These are phyloP conservation scores for Pichia sp. DNA, from an alignment of 1,139 yeast genomes.

Conservation along the genomic window DNA sequence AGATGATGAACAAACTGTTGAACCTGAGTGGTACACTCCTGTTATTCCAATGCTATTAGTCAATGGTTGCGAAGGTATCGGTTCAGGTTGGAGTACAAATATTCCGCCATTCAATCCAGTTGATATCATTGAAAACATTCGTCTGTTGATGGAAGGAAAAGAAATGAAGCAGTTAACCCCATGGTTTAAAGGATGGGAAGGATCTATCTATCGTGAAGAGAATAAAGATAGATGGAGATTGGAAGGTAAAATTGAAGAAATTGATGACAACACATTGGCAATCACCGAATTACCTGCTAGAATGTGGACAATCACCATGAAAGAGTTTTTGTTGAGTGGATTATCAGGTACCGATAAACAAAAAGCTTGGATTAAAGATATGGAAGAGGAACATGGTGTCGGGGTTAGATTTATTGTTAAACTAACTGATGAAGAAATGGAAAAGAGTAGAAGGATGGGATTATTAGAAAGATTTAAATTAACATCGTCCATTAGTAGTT, in stretches of 20 bases:
- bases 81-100: slow-evolving; percentile 97
- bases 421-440: slow-evolving; percentile 74
- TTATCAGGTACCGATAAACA: slow-evolving; percentile 63
- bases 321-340: slow-evolving; percentile 73
- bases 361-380: slow-evolving; percentile 85
- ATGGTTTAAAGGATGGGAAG: slow-evolving; percentile 97
- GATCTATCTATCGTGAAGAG: slow-evolving; percentile 52
- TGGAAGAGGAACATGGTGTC: slow-evolving; percentile 88
- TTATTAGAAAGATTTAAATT: slow-evolving; percentile 79
- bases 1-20: slow-evolving; percentile 91
- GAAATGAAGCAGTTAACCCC: slow-evolving; percentile 72
- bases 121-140: slow-evolving; percentile 71
- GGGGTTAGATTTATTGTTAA: slow-evolving; percentile 75
- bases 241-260: slow-evolving; percentile 72
- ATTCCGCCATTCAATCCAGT: slow-evolving; percentile 86
- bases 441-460: slow-evolving; percentile 64
- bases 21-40: slow-evolving; percentile 95
- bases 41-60: slow-evolving; percentile 87
- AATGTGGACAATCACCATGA: slow-evolving; percentile 87
- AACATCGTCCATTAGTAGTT: slow-evolving; percentile 55
- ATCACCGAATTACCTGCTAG: slow-evolving; percentile 91
- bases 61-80: slow-evolving; percentile 97
- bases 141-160: slow-evolving; percentile 65
- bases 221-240: slow-evolving; percentile 64
- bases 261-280: slow-evolving; percentile 73